A percentile compares a stretch with the other conserved stretches of the same genome.
These are phyloP conservation scores for Monosporascus sp. DNA, from an alignment of 2,329 filamentous ascomycete genomes.

Conservation along the genomic window DNA sequence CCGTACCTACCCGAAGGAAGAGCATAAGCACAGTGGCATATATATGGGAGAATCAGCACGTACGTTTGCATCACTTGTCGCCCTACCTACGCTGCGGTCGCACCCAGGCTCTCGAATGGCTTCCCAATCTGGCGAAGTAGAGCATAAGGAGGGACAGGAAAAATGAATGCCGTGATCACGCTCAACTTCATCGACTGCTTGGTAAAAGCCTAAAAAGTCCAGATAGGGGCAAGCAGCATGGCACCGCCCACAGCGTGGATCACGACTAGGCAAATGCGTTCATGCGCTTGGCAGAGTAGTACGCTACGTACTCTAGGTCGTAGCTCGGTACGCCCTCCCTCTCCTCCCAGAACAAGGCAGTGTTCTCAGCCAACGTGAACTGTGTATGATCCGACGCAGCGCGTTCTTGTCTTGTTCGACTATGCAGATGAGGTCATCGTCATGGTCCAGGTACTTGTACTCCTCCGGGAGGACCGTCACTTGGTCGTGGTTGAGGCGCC, in stretches of 20 bases:
- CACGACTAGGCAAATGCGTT: conserved; percentile 16
- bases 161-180: conserved; percentile 27
- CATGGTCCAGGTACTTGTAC: conserved; percentile 9
- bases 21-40: conserved; percentile 14
- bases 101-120: conserved; percentile 15
- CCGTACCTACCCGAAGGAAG: conserved; percentile 7
- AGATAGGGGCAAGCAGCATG: conserved; percentile 29
- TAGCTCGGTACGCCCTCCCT: not conserved
- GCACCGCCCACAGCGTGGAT: conserved; percentile 19
- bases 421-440: conserved; percentile 18
- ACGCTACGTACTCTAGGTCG: conserved; percentile 2
- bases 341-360: conserved; percentile 6
- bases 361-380: conserved; percentile 7
- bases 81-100: conserved; percentile 14
- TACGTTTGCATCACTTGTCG: too few relatives aligned
- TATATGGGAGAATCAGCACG: not conserved
- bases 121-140: conserved; percentile 13
- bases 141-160: conserved; percentile 11
- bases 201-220: conserved; percentile 21
- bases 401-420: conserved; percentile 4
- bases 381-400: conserved; percentile 10
- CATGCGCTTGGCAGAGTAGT: conserved; percentile 12
- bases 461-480: conserved; percentile 8
- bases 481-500: conserved; percentile 14
- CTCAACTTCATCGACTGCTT: conserved; percentile 16